Percentiles rank a stretch among this genome's conserved stretches.
Conservation (phyloP, 768 basidiomycete genomes). For the Rhizopogon rudus region DNA sequence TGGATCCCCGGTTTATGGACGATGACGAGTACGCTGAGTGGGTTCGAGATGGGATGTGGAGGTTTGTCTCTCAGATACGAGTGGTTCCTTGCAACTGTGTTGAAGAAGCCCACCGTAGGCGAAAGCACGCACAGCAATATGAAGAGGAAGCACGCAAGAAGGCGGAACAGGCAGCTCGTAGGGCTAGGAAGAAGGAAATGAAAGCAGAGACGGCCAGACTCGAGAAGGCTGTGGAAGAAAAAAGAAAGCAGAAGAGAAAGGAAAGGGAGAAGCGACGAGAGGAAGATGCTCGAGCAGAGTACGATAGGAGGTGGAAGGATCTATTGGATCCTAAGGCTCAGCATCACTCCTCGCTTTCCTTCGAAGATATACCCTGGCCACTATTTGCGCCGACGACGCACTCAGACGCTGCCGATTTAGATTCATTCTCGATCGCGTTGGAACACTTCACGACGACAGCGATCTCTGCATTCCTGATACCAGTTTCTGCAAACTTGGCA, state of each 20-base stretch:
- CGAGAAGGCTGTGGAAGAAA: slow-evolving; percentile 48
- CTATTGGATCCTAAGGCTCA: slow-evolving; percentile 32
- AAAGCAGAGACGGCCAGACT: slow-evolving; percentile 48
- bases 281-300: slow-evolving; percentile 44
- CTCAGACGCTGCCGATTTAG: slow-evolving; percentile 14
- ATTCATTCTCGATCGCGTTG: slow-evolving; percentile 12
- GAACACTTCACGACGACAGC: slow-evolving; percentile 54
- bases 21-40: slow-evolving; percentile 89
- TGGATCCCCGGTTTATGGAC: slow-evolving; percentile 52
- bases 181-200: slow-evolving; percentile 48
- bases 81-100: slow-evolving; percentile 3
- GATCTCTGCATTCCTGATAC: slow-evolving; percentile 54
- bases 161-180: slow-evolving; percentile 46
- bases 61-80: slow-evolving; percentile 34
- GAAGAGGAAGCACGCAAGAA: slow-evolving; percentile 56
- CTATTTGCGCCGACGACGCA: slow-evolving; percentile 31
- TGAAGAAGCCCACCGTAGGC: slow-evolving; percentile 34
- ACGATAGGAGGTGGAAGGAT: slow-evolving; percentile 54
- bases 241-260: slow-evolving; percentile 42
- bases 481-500: slow-evolving; percentile 9
- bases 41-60: slow-evolving; percentile 84
- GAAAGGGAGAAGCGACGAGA: slow-evolving; percentile 40
- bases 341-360: slow-evolving; percentile 31
- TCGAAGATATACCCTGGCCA: slow-evolving; percentile 74
- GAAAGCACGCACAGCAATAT: slow-evolving; percentile 62